Base-by-base conservation (phyloP, 495 filamentous ascomycete species). In the Aspergillus olivimuriae region DNA sequence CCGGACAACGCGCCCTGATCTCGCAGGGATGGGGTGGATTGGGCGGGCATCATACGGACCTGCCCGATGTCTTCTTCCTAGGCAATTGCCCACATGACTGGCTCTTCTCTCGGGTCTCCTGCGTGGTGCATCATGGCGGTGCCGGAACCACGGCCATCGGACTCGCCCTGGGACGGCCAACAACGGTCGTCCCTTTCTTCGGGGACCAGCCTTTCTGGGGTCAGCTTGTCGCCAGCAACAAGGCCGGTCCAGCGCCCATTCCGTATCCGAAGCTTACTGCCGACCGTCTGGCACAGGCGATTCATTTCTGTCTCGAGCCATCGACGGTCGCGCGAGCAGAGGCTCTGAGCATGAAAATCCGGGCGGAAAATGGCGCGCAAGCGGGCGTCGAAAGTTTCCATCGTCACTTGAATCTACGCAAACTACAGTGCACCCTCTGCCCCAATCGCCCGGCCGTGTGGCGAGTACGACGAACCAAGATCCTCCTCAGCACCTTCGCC, bases 201-300 rank as follows among this genome's bases (percentile, higher is more conserved):
- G 87, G 87, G 4, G 87, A 91, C 43, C 86, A 91, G 55, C 81
- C 83, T 1, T 91, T 89, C 47, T 91, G 87, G 87, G 87, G 86
- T 14, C 65, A 75, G 1, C 86, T 91, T 73, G 76, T 91, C 16
- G 79, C 81, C 2, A 69, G 62, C 34, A 80, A 84, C 14, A 82
- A 83, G 4, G 87, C 86, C 1, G 87, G 87, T 3, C 86, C 86
- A 0, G 50, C 59, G 0, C 86, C 87, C 0, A 84, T 89, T 44
- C 82, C 84, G 0, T 74, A 80, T 58, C 84, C 82, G 51, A 69
- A 77, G 17, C 65, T 94, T 17, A 87, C 75, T 0, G 69, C 74
- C 0, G 73, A 78, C 3, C 77, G 72, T 0, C 62, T 94, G 6
- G 78, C 81, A 0, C 69, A 73, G 16, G 81, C 81, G 0, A 83